Evolutionary conservation across 2,329 filamentous ascomycete species (phyloP), one percentile per base, ranked within the genome.

Genomic region (Xylariomycetidae sp.): DNA sequence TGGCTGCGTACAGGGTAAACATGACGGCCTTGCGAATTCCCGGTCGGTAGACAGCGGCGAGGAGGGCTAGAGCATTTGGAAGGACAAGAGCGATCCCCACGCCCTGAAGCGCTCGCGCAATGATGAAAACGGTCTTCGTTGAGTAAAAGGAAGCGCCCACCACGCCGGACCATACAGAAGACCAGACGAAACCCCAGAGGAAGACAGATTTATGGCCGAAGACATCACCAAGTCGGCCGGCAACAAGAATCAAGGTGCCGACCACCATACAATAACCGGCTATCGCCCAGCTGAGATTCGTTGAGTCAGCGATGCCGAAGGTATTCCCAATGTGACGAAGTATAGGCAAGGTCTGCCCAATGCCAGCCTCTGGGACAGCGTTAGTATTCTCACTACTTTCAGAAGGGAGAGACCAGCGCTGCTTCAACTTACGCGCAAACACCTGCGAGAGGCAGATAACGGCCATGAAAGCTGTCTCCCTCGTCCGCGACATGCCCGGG

Each of bases 41-140:
- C 0, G 72, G 72, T 0, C 63, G 57, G 42, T 80, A 82, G 0
- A 70, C 65, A 0, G 62, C 60, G 2, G 76, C 78, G 0, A 84
- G 54, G 10, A 85, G 63, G 3, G 77, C 79, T 15, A 84, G 56
- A 0, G 65, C 76, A 40, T 82, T 85, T 1, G 81, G 80, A 16
- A 84, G 59, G 9, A 70, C 58, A 20, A 85, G 61, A 1, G 78
- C 76, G 0, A 76, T 74, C 0, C 80, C 81, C 13, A 80, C 67
- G 0, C 76, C 74, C 40, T 79, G 74, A 3, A 78, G 50, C 0
- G 68, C 71, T 5, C 75, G 63, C n/a, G 64, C 61, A 22, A 68
- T 58, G 38, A 71, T 61, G 44, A 75, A 74, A 14, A 53, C 31
- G 7, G 26, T 33, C 16, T 32, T 31, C 3, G 30, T 45, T 5